Conservation (phyloP, 1,284 basidiomycete species). For the Omphalotus olearius region DNA sequence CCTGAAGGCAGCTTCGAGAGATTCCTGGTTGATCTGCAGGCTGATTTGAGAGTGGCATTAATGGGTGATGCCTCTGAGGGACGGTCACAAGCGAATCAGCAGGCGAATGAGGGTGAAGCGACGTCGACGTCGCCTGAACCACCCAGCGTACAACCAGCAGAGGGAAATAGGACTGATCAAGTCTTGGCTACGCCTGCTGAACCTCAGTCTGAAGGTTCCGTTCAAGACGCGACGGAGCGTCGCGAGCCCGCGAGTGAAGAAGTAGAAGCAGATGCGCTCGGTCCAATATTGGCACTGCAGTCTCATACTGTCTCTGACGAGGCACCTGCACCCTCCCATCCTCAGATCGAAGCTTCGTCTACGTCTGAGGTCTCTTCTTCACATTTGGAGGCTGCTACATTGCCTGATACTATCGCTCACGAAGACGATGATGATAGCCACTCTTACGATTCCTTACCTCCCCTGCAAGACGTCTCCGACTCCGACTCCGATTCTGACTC, state of each 20-base stretch:
- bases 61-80: slow-evolving; percentile 24
- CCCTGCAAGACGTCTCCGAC: slow-evolving; percentile 23
- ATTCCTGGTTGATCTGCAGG: slow-evolving; percentile 69
- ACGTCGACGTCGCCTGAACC: not conserved
- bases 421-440: slow-evolving; percentile 12
- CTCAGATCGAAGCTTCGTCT: too few species aligned
- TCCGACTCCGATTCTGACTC: slow-evolving; percentile 19
- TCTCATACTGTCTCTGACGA: too few species aligned
- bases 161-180: not conserved
- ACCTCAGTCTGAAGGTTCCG: too few species aligned
- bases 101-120: not conserved
- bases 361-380: too few species aligned
- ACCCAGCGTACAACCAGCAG: not conserved
- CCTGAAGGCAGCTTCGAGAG: slow-evolving; percentile 72
- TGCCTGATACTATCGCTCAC: slow-evolving; percentile 8
- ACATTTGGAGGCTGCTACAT: not conserved
- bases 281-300: too few species aligned
- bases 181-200: too few species aligned
- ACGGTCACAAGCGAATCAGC: not conserved
- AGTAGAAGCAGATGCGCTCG: too few species aligned
- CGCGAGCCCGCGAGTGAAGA: too few species aligned
- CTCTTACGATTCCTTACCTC: slow-evolving; percentile 26
- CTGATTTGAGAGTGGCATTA: slow-evolving; percentile 59
- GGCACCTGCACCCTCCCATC: too few species aligned
- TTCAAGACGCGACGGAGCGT: too few species aligned